A percentile compares a stretch with the other conserved stretches of the same genome.
Evolutionary conservation across 2,329 filamentous ascomycete species (phyloP).

Genomic region (Neofusicoccum ribis): DNA sequence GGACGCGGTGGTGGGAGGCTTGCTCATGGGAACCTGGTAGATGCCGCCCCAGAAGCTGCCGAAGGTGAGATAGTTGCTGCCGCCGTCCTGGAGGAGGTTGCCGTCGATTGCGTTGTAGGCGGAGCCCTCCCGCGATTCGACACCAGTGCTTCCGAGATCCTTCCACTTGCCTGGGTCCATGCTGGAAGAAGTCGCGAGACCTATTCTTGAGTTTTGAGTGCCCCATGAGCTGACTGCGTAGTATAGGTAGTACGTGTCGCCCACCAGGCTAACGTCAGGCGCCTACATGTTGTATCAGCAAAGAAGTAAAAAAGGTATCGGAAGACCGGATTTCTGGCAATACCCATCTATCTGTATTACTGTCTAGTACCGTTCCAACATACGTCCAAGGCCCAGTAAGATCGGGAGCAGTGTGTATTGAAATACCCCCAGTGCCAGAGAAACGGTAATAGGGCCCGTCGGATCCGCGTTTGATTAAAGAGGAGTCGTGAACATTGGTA

Average conservation of each 20-base stretch:
- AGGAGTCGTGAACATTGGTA: slow-evolving; percentile 48
- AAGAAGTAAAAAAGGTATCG: neutral
- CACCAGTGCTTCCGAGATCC: slow-evolving; percentile 55
- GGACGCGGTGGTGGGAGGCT: slow-evolving; percentile 25
- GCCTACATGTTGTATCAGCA: slow-evolving; percentile 46
- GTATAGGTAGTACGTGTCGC: slow-evolving; percentile 59
- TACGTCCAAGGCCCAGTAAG: slow-evolving; percentile 51
- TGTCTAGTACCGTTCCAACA: slow-evolving; percentile 44
- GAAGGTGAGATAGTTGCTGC: slow-evolving; percentile 57
- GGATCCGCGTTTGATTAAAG: slow-evolving; percentile 41
- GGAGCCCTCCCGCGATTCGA: slow-evolving; percentile 32
- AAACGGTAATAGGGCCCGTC: slow-evolving; percentile 52
- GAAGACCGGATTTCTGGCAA: neutral
- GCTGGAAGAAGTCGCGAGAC: slow-evolving; percentile 50
- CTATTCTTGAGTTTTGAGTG: slow-evolving; percentile 61
- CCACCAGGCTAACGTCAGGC: slow-evolving; percentile 60
- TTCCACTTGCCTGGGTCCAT: slow-evolving; percentile 59
- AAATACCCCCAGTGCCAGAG: slow-evolving; percentile 49
- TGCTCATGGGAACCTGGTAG: slow-evolving; percentile 56
- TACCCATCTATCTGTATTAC: slow-evolving; percentile 52
- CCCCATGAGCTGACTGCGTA: slow-evolving; percentile 63
- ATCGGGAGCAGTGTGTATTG: slow-evolving; percentile 45
- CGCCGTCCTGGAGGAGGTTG: slow-evolving; percentile 38
- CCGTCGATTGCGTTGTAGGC: slow-evolving; percentile 53
- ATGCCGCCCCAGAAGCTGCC: slow-evolving; percentile 68